A percentile compares a stretch with the other conserved stretches of the same genome.
These are phyloP conservation scores for Colletotrichum trifolii DNA, from an alignment of 2,329 filamentous ascomycete species.

Conservation along the genomic window DNA sequence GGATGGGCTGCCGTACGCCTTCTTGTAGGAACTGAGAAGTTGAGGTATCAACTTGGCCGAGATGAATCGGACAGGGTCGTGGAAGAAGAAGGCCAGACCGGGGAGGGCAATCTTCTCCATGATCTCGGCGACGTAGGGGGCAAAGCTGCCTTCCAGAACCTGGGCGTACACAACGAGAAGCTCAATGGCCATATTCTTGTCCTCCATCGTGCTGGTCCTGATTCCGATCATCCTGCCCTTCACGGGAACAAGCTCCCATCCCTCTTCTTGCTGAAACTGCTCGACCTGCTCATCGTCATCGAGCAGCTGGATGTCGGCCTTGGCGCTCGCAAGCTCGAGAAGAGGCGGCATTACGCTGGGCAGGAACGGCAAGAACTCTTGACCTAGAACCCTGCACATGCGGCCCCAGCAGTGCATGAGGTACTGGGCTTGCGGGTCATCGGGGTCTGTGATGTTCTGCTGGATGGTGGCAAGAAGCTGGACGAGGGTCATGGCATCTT, in stretches of 20 bases:
- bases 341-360: conserved; percentile 94
- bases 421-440: conserved; percentile 97
- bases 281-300: conserved; percentile 96
- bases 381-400: conserved; percentile 94
- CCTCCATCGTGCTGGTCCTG: conserved; percentile 94
- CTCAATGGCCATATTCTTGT: conserved; percentile 99
- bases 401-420: conserved; percentile 99
- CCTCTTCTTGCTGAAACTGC: conserved; percentile 91
- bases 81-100: conserved; percentile 97
- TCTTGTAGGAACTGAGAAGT: conserved; percentile 93
- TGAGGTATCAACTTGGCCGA: conserved; percentile 95
- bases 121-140: conserved; percentile 89
- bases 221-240: conserved; percentile 99
- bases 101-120: conserved; percentile 97
- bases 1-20: conserved; percentile 84
- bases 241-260: conserved; percentile 96
- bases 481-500: conserved; percentile 87
- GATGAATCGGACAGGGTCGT: conserved; percentile 94
- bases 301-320: conserved; percentile 95
- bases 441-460: conserved; percentile 84
- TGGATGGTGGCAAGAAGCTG: conserved; percentile 90
- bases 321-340: conserved; percentile 89
- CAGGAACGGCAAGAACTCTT: conserved; percentile 92
- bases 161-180: conserved; percentile 97
- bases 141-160: conserved; percentile 91